Conservation (phyloP, 495 filamentous ascomycete species). For the Daldinia vernicosa region DNA sequence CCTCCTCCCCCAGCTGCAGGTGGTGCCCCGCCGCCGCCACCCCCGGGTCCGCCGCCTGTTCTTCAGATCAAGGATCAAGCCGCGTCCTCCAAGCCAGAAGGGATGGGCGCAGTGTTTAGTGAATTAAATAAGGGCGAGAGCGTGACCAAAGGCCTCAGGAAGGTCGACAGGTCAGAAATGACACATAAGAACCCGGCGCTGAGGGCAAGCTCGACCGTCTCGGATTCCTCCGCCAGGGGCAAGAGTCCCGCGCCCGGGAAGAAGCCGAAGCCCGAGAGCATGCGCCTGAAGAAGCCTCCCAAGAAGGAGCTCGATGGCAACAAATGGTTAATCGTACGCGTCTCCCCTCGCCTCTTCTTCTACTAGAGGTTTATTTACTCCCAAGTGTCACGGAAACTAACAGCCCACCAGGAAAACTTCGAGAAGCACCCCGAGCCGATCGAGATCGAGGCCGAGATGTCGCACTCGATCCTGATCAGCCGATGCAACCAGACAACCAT, state of each 20-base stretch:
- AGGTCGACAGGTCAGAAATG: slow-evolving; percentile 94
- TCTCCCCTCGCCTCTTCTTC: slow-evolving; percentile 8
- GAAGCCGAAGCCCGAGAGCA: slow-evolving; percentile 93
- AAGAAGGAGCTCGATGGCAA: slow-evolving; percentile 93
- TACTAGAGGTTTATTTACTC: not conserved
- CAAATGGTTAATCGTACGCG: slow-evolving; percentile 85
- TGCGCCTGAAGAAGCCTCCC: slow-evolving; percentile 91
- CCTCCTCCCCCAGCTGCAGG: slow-evolving; percentile 67
- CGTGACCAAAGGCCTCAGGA: slow-evolving; percentile 86
- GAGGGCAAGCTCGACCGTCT: slow-evolving; percentile 74
- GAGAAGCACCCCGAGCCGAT: slow-evolving; percentile 77
- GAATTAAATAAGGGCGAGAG: slow-evolving; percentile 87
- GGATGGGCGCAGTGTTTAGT: slow-evolving; percentile 84
- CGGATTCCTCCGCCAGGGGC: slow-evolving; percentile 65
- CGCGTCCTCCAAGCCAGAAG: slow-evolving; percentile 42
- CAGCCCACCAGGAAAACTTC: slow-evolving; percentile 76
- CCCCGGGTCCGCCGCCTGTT: slow-evolving; percentile 65
- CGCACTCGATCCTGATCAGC: slow-evolving; percentile 90
- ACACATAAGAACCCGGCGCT: slow-evolving; percentile 98
- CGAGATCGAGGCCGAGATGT: slow-evolving; percentile 78
- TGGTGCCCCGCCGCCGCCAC: slow-evolving; percentile 76
- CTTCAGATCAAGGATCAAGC: slow-evolving; percentile 58
- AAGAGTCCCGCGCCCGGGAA: slow-evolving; percentile 87
- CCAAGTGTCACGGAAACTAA: slow-evolving; percentile 13
- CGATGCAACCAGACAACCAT: slow-evolving; percentile 91